Evolutionary conservation across 305 asterid genomes (phyloP).

Genomic region (Rubia tinctorum): DNA sequence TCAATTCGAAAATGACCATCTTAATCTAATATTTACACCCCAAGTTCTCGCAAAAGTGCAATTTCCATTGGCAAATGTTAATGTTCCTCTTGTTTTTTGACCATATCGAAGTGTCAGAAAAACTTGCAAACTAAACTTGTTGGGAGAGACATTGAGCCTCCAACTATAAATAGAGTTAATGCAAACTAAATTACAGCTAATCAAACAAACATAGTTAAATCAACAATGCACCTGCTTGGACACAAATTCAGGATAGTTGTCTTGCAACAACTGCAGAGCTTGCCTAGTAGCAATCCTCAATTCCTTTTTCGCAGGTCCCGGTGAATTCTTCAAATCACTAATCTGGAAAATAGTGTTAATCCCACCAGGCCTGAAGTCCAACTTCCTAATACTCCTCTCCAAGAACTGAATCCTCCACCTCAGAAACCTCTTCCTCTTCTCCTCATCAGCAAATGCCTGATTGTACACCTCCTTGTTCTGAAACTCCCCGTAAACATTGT

Average conservation of each 20-base stretch:
- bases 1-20: background rate
- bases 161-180: background rate
- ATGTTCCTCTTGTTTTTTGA: background rate
- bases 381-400: conserved; percentile 81
- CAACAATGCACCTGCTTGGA: conserved; percentile 62
- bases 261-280: conserved; percentile 81
- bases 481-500: conserved; percentile 90
- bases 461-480: conserved; percentile 82
- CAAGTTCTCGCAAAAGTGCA: background rate
- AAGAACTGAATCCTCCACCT: conserved; percentile 95
- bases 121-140: background rate
- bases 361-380: conserved; percentile 85
- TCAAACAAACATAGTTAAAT: background rate
- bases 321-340: conserved; percentile 87
- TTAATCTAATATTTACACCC: background rate
- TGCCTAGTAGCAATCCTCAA: conserved; percentile 75
- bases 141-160: background rate
- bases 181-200: background rate
- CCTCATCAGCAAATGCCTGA: conserved; percentile 67
- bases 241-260: conserved; percentile 90
- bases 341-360: conserved; percentile 70
- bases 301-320: conserved; percentile 75
- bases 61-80: background rate
- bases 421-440: conserved; percentile 58
- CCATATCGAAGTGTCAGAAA: background rate